These are phyloP conservation scores for Talaromyces stipitatus DNA, from an alignment of 495 filamentous ascomycete genomes.

Conservation along the genomic window DNA sequence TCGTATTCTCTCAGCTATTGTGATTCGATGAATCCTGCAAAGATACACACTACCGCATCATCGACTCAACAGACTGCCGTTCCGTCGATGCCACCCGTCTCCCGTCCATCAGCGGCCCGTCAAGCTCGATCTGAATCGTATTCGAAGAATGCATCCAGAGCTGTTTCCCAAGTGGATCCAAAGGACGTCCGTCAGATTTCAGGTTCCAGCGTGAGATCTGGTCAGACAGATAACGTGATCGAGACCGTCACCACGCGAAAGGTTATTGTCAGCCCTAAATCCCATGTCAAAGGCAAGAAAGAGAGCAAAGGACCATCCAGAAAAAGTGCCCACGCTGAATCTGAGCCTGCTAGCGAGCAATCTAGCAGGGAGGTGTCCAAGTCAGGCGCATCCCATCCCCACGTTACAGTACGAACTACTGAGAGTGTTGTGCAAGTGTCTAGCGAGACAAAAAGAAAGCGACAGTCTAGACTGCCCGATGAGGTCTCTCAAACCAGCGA, in stretches of 20 bases:
- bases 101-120: conserved; percentile 24
- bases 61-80: conserved; percentile 36
- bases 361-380: conserved; percentile 9
- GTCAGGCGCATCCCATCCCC: conserved; percentile 10
- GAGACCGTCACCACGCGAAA: conserved; percentile 13
- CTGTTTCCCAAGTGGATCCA: conserved; percentile 19
- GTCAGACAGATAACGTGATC: conserved; percentile 8
- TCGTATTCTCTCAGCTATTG: conserved; percentile 27
- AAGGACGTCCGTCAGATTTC: conserved; percentile 22
- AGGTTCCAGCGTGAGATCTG: conserved; percentile 22
- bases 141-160: conserved; percentile 12
- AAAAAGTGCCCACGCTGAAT: conserved; percentile 6
- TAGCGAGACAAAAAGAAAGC: conserved; percentile 11
- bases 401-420: conserved; percentile 13
- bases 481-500: conserved; percentile 2
- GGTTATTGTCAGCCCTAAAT: conserved; percentile 25
- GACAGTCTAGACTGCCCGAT: conserved; percentile 5
- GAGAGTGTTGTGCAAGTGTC: conserved; percentile 15
- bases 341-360: conserved; percentile 1
- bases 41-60: conserved; percentile 21
- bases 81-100: conserved; percentile 11
- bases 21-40: conserved; percentile 36
- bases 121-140: conserved; percentile 27
- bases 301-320: conserved; percentile 19
- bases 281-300: conserved; percentile 35